Evolutionary conservation across 1,284 basidiomycete genomes (phyloP), one percentile per base, ranked within the genome.

Genomic region (Ustilago trichophora): DNA sequence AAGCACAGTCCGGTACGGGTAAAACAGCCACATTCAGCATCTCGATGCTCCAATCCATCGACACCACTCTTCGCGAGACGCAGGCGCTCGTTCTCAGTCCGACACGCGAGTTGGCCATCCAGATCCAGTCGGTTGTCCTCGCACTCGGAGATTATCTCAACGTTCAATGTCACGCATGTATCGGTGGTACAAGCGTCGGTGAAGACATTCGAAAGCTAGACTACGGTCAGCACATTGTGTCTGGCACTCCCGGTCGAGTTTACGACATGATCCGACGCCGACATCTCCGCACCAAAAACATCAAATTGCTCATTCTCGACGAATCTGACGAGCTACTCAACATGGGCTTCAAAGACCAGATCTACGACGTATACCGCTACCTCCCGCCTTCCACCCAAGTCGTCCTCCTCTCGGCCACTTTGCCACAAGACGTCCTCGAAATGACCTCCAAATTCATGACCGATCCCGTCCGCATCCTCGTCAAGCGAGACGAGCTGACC

Each of bases 401-500:
- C 41, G 94, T 98, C 27, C 87, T 98, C 27, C 87, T 98, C 64
- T 95, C 92, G 72, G 94, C 95, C 19, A 98, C 95, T 6, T 85
- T 98, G 41, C 95, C 95, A 0, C 92, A 96, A 80, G 96, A 99
- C 81, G 95, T 99, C 21, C 84, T 98, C 79, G 96, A 99, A 85
- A 97, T 99, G 92, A 98, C 96, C 19, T 97, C 92, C 47, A 98
- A 98, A 85, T 99, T 98, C 86, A 99, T 98, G 96, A 97, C 93
- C 43, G 95, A 99, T 82, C 93, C 93, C 19, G 92, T 98, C 76
- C 90, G 95, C 50, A 98, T 99, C 80, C 89, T 98, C 66, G 96
- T 98, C 83, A 98, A 98, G 86, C 93, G 95, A 89, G 96, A 99
- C 82, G 96, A 99, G 84, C 87, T 99, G 85, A 98, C 96, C 42